These are phyloP conservation scores for Linnemannia schmuckeri DNA, from an alignment of 192 early-diverging fungal genomes.

Conservation along the genomic window DNA sequence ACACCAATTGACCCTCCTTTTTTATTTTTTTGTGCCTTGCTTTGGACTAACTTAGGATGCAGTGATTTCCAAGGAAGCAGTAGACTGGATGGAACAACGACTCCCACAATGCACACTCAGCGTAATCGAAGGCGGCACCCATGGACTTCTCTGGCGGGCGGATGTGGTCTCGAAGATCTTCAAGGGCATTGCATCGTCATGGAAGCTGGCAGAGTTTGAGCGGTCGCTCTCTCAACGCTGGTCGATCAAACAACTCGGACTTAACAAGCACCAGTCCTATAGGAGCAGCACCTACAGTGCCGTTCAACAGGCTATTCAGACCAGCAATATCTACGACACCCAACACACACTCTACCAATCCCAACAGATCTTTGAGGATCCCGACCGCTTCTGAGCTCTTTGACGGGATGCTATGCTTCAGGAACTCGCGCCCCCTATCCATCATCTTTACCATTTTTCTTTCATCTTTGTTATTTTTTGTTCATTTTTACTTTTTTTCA, in stretches of 20 bases:
- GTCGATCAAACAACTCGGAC: slow-evolving; percentile 52
- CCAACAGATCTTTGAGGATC: slow-evolving; percentile 50
- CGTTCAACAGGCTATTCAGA: slow-evolving; percentile 48
- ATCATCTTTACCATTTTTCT: neutral
- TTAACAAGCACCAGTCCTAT: slow-evolving; percentile 51
- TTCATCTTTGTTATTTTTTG: neutral
- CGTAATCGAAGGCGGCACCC: slow-evolving; percentile 59
- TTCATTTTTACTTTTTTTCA: slow-evolving; percentile 8
- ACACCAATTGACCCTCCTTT: neutral
- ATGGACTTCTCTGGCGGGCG: slow-evolving; percentile 54
- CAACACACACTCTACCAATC: slow-evolving; percentile 38
- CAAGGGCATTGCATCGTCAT: slow-evolving; percentile 55
- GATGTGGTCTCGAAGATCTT: slow-evolving; percentile 60
- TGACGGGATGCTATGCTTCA: neutral
- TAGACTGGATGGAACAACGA: slow-evolving; percentile 60
- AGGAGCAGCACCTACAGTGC: slow-evolving; percentile 45
- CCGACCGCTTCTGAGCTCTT: slow-evolving; percentile 39
- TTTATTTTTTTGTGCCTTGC: neutral
- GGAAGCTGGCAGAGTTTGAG: slow-evolving; percentile 56
- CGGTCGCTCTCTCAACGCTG: slow-evolving; percentile 50
- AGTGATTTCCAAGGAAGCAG: slow-evolving; percentile 56
- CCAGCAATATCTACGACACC: slow-evolving; percentile 55
- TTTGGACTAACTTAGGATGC: slow-evolving; percentile 32
- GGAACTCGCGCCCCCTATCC: neutral
- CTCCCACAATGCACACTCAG: slow-evolving; percentile 58